Evolutionary conservation across 371 early-diverging fungal species (phyloP), one percentile per base, ranked within the genome.

Genomic region (Sporodiniella umbellata): DNA sequence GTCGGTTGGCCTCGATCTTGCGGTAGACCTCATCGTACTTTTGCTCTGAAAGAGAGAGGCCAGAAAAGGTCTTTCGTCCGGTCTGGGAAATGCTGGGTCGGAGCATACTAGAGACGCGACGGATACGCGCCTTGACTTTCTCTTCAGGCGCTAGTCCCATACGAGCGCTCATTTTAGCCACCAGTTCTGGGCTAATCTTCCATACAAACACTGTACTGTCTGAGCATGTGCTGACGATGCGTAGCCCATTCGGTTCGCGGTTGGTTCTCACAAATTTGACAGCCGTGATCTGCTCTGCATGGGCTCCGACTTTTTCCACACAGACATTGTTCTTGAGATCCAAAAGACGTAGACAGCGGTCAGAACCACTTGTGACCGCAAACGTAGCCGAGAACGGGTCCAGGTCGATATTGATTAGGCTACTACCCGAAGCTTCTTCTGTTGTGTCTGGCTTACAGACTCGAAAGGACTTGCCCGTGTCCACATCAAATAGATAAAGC

Each of bases 181-280:
- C 62, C 15, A 88, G 56, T 5, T 80, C 78, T 21, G 66, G 60
- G 2, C 75, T 63, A 1, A 90, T 55, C 42, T 74, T 71, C 92
- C 92, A 93, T 0, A 93, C 75, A 63, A 90, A 81, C 6, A 91
- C 69, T 11, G 87, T 88, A 1, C 92, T 89, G 54, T 93, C 91
- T 0, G 85, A 88, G 48, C 86, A 81, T 3, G 90, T 88, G 6
- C 89, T 86, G 19, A 89, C 65, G 3, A 93, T 60, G 0, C 84
- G 75, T 10, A 78, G 66, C 18, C 53, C 33, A n/a, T n/a, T n/a
- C n/a, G n/a, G n/a, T 38, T 58, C 33, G 43, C 78, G 81, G 1
- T 54, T 56, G 1, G 69, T 63, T 12, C 55, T 57, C 10, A 75
- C 17, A 60, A 93, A 91, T 40, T 76, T 78, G 35, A 91, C 80